Percentiles rank a stretch among this genome's conserved stretches.
Evolutionary conservation across 179 eudicot species (phyloP).

Genomic region (Spergularia azorica): DNA sequence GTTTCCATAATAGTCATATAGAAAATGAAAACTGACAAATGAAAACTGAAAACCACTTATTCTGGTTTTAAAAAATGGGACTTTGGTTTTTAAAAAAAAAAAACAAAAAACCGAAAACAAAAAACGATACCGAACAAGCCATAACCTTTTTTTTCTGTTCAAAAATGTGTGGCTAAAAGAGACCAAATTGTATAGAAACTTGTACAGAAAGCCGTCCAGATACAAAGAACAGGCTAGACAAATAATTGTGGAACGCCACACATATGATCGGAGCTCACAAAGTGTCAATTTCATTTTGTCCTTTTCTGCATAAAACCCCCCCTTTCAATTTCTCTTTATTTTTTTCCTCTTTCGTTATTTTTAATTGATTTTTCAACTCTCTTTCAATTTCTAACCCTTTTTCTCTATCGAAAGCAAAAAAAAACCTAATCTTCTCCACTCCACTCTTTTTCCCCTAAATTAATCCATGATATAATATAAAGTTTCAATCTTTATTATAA

Average conservation of each 20-base stretch:
- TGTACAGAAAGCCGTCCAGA: conserved; percentile 29
- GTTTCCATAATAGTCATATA: no score
- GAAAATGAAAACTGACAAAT: no score
- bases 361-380: conserved; percentile 8
- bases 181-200: no score
- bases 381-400: conserved; percentile 2
- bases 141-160: no score
- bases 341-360: neutral
- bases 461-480: neutral
- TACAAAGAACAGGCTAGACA: conserved; percentile 14
- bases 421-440: conserved; percentile 24
- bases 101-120: no score
- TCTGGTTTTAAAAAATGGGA: no score
- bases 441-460: neutral
- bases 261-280: neutral
- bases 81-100: no score
- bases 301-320: no score
- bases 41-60: no score
- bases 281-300: no score
- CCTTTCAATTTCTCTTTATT: neutral
- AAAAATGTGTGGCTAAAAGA: neutral
- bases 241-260: neutral
- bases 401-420: conserved; percentile 13
- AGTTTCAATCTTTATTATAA: conserved; percentile 13
- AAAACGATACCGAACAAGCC: no score